A percentile compares a stretch with the other conserved stretches of the same genome.
Evolutionary conservation across 495 filamentous ascomycete species (phyloP).

Genomic region (Penicillium cinerascens): DNA sequence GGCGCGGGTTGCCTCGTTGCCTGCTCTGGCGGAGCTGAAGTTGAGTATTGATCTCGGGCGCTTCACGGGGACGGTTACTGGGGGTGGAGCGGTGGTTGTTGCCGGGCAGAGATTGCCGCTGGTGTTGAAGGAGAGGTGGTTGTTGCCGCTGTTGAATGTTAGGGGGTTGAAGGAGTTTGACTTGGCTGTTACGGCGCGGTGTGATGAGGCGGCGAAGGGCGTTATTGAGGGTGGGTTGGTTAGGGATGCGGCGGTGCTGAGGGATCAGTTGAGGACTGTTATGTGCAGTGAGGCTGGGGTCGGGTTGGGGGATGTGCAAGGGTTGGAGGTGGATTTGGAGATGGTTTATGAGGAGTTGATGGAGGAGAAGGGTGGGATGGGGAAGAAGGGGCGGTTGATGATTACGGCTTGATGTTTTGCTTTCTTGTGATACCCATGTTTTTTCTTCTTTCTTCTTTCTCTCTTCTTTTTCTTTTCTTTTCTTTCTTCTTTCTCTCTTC

Average conservation of each 20-base stretch:
- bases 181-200: conserved; percentile 37
- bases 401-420: conserved; percentile 17
- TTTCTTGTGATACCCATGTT: background rate
- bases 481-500: background rate
- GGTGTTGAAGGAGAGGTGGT: conserved; percentile 28
- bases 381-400: conserved; percentile 11
- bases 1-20: conserved; percentile 22
- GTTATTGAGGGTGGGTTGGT: conserved; percentile 28
- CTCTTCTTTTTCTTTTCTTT: background rate
- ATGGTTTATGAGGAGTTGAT: background rate
- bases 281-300: conserved; percentile 21
- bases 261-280: conserved; percentile 26
- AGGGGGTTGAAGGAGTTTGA: conserved; percentile 35
- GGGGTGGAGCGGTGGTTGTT: conserved; percentile 13
- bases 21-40: conserved; percentile 17
- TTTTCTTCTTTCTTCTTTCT: background rate
- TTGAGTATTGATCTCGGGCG: conserved; percentile 36
- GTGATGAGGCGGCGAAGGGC: conserved; percentile 30
- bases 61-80: conserved; percentile 21
- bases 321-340: conserved; percentile 6
- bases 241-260: conserved; percentile 27
- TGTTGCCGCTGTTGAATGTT: conserved; percentile 31
- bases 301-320: conserved; percentile 1
- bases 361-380: conserved; percentile 2
- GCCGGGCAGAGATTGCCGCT: conserved; percentile 26